phyloP scores from a whole-genome alignment of 106 monocot species.

The Dioscorea alata region DNA sequence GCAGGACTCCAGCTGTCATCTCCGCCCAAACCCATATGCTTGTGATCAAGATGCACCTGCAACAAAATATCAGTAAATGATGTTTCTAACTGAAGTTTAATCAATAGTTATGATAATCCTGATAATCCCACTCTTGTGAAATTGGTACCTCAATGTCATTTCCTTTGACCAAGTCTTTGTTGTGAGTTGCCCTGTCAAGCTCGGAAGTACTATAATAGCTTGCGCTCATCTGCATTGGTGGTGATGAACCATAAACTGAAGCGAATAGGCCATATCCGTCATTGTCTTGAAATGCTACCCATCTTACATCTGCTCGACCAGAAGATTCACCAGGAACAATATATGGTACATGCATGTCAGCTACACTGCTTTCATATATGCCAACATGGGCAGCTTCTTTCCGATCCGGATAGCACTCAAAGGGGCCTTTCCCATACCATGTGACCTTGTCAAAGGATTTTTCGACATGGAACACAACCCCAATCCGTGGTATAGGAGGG shows the following conservation, averaged over 20 bases:
- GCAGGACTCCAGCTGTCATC: slow-evolving; percentile 94
- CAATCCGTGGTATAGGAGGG: slow-evolving; percentile 89
- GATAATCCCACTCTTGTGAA: neutral
- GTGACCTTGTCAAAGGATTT: slow-evolving; percentile 49
- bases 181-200: slow-evolving; percentile 76
- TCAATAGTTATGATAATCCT: no score
- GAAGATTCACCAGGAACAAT: slow-evolving; percentile 74
- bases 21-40: slow-evolving; percentile 92
- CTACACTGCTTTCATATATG: slow-evolving; percentile 55
- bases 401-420: slow-evolving; percentile 97
- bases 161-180: slow-evolving; percentile 71
- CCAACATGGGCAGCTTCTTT: slow-evolving; percentile 88
- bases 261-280: slow-evolving; percentile 68
- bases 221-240: slow-evolving; percentile 95
- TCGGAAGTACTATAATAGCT: slow-evolving; percentile 70
- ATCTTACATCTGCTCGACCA: slow-evolving; percentile 87
- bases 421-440: slow-evolving; percentile 95
- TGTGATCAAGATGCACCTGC: slow-evolving; percentile 98
- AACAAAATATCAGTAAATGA: neutral
- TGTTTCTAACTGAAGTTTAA: no score
- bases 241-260: slow-evolving; percentile 54
- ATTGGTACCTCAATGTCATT: slow-evolving; percentile 76
- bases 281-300: slow-evolving; percentile 58
- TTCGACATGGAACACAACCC: slow-evolving; percentile 55
- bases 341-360: slow-evolving; percentile 84